Evolutionary conservation across 2,329 filamentous ascomycete genomes (phyloP).

Genomic region (Microdochium paspali): DNA sequence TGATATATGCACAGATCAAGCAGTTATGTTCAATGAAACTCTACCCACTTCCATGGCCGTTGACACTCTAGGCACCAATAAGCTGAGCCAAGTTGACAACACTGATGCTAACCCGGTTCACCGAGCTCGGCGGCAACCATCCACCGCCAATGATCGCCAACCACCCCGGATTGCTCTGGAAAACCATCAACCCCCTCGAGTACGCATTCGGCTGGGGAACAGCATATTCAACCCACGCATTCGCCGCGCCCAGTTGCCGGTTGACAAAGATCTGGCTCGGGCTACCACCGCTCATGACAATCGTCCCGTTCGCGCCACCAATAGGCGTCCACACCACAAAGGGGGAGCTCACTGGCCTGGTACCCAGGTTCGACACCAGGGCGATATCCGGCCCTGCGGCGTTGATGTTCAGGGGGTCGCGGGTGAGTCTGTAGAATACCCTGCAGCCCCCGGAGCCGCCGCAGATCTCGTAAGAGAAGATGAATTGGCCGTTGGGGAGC

Average conservation of each 20-base stretch:
- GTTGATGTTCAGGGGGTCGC: slow-evolving; percentile 11
- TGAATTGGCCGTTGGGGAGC: slow-evolving; percentile 48
- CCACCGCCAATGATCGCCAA: slow-evolving; percentile 24
- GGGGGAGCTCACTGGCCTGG: slow-evolving; percentile 11
- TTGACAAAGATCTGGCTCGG: slow-evolving; percentile 14
- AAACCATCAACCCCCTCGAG: slow-evolving; percentile 10
- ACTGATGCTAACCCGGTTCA: slow-evolving; percentile 18
- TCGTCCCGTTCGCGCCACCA: slow-evolving; percentile 14
- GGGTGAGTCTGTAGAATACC: slow-evolving; percentile 15
- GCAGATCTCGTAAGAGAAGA: slow-evolving; percentile 33
- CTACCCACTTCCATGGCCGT: neutral
- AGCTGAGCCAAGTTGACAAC: slow-evolving; percentile 7
- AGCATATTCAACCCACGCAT: slow-evolving; percentile 12
- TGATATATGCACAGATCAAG: too few species aligned
- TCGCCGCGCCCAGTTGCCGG: slow-evolving; percentile 10
- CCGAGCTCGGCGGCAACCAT: slow-evolving; percentile 25
- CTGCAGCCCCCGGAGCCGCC: slow-evolving; percentile 14
- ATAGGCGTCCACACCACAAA: slow-evolving; percentile 16
- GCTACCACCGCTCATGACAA: slow-evolving; percentile 14
- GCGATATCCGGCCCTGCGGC: slow-evolving; percentile 5
- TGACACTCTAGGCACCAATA: neutral
- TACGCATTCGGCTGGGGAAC: slow-evolving; percentile 12
- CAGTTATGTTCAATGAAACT: too few species aligned
- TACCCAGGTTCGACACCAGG: slow-evolving; percentile 8
- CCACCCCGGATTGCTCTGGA: slow-evolving; percentile 8